Evolutionary conservation across 495 filamentous ascomycete species (phyloP).

Genomic region (Trichoderma asperelloides): DNA sequence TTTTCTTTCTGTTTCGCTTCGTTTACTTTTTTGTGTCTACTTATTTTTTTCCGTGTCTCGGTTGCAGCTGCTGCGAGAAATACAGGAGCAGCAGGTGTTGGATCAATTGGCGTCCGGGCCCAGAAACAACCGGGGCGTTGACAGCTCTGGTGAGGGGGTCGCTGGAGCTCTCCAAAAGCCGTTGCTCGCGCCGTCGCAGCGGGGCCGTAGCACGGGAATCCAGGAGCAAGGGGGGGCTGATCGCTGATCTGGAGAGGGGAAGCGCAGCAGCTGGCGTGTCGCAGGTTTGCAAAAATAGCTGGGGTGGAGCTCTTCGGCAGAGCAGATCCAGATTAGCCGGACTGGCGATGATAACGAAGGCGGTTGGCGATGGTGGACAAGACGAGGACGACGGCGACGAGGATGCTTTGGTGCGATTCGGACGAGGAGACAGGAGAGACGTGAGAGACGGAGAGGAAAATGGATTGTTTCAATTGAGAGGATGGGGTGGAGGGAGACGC

Average conservation of each 20-base stretch:
- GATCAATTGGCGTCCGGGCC: not conserved
- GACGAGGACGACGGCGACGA: too few relatives aligned
- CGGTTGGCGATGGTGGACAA: too few relatives aligned
- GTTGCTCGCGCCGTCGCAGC: too few relatives aligned
- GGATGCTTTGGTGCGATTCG: too few relatives aligned
- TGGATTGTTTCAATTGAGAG: too few relatives aligned
- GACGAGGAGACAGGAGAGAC: too few relatives aligned
- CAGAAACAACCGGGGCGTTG: not conserved
- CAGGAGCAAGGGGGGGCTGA: not conserved
- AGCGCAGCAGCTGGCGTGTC: not conserved
- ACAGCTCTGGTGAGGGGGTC: not conserved
- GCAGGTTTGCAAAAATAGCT: not conserved
- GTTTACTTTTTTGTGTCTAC: not conserved
- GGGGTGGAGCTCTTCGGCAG: not conserved
- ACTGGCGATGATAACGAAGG: too few relatives aligned
- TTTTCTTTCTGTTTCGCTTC: not conserved
- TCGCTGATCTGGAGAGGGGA: constrained; percentile 1
- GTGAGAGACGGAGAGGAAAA: too few relatives aligned
- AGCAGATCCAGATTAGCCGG: too few relatives aligned
- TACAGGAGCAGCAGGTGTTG: not conserved
- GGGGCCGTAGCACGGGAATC: constrained; percentile 6
- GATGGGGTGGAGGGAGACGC: too few relatives aligned
- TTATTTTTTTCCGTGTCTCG: too few relatives aligned
- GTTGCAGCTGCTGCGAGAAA: not conserved
- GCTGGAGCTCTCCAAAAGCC: not conserved